A percentile compares a stretch with the other conserved stretches of the same genome.
Conservation (phyloP, 2,329 filamentous ascomycete genomes). For the Sphaerulina vaccinii region DNA sequence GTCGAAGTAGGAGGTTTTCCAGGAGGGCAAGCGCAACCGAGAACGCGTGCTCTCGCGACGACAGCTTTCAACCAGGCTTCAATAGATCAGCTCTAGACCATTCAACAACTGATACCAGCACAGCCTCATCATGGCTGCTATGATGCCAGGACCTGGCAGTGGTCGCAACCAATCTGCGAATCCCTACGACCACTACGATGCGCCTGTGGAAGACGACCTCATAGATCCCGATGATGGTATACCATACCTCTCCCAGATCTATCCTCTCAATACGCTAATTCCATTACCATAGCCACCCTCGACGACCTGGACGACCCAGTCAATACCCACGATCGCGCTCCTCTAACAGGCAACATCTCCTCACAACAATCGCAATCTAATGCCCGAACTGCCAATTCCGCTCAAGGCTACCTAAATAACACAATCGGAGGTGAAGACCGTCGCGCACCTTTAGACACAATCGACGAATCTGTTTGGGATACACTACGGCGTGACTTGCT, state of each 20-base stretch:
- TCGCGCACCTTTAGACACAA: constrained; percentile 83
- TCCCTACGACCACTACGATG: constrained; percentile 47
- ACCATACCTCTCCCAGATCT: background rate
- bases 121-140: constrained; percentile 23
- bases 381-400: constrained; percentile 57
- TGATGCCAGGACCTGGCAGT: constrained; percentile 21
- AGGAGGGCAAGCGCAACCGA: background rate
- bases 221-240: constrained; percentile 55
- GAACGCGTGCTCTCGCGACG: background rate
- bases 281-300: constrained; percentile 63
- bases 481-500: constrained; percentile 89
- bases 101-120: background rate
- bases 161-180: constrained; percentile 21
- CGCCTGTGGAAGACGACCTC: constrained; percentile 49
- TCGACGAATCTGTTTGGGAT: constrained; percentile 96
- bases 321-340: constrained; percentile 69
- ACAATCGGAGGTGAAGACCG: constrained; percentile 91
- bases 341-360: constrained; percentile 77
- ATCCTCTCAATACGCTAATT: background rate
- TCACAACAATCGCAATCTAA: constrained; percentile 51
- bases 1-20: no score
- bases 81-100: background rate
- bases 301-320: constrained; percentile 68
- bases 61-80: constrained; percentile 6
- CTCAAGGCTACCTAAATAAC: constrained; percentile 82